A percentile compares a stretch with the other conserved stretches of the same genome.
phyloP scores from a whole-genome alignment of 164 flowering plant genomes.

The Platanus orientalis region DNA sequence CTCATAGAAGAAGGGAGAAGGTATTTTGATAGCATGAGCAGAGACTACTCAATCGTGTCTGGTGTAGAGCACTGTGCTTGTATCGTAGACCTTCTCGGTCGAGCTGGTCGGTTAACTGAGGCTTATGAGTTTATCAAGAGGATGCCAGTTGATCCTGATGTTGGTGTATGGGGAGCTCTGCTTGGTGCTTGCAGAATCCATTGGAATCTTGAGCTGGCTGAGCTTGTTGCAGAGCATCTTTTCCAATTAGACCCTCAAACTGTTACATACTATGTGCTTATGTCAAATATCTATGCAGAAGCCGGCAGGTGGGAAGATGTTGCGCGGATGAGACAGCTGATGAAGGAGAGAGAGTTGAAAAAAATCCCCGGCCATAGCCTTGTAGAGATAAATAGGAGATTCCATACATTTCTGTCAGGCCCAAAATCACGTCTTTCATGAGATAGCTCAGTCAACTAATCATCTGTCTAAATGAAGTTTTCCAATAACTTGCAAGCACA shows the following conservation, averaged over 20 bases:
- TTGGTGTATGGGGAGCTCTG: background rate
- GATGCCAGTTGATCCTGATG: background rate
- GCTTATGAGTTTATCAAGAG: background rate
- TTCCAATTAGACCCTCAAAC: conserved; percentile 1
- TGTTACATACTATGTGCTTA: conserved; percentile 1
- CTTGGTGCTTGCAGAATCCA: conserved; percentile 1
- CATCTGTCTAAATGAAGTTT: no score
- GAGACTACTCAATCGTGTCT: background rate
- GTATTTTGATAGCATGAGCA: background rate
- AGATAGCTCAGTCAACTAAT: background rate
- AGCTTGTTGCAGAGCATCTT: background rate
- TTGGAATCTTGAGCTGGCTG: conserved; percentile 1
- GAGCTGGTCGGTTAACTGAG: background rate
- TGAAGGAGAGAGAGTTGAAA: conserved; percentile 1
- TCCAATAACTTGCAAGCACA: no score
- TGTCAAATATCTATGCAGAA: conserved; percentile 1
- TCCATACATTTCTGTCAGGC: background rate
- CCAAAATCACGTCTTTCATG: background rate
- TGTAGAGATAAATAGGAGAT: background rate
- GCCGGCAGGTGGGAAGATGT: background rate
- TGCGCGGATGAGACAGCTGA: background rate
- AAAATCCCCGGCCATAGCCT: background rate
- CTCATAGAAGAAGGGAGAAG: background rate
- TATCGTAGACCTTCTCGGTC: background rate
- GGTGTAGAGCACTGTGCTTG: background rate